Evolutionary conservation across 2,329 filamentous ascomycete species (phyloP).

Genomic region (Cercospora sp.): DNA sequence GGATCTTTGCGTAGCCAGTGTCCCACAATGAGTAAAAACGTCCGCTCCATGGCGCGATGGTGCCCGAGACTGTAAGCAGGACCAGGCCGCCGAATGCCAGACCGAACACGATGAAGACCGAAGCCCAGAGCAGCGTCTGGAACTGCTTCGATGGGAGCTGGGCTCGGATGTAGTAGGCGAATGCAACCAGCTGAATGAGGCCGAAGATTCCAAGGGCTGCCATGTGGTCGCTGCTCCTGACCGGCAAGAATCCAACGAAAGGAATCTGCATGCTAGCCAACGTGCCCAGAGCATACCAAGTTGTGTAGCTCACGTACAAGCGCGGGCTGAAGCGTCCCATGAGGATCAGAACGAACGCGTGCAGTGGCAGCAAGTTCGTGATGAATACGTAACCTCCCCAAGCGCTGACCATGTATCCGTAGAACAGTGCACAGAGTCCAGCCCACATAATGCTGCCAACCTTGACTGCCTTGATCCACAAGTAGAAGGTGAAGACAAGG

Average conservation of each 20-base stretch:
- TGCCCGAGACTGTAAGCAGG: slow-evolving; percentile 76
- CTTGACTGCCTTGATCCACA: slow-evolving; percentile 99
- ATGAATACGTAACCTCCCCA: slow-evolving; percentile 99
- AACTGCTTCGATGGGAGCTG: slow-evolving; percentile 91
- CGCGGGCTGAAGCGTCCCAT: slow-evolving; percentile 96
- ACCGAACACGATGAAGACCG: slow-evolving; percentile 72
- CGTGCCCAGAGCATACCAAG: slow-evolving; percentile 95
- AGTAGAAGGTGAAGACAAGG: slow-evolving; percentile 95
- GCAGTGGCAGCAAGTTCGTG: slow-evolving; percentile 91
- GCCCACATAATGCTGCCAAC: slow-evolving; percentile 96
- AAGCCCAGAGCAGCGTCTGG: slow-evolving; percentile 78
- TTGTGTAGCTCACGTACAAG: slow-evolving; percentile 94
- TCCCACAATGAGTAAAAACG: slow-evolving; percentile 99
- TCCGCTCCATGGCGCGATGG: slow-evolving; percentile 95
- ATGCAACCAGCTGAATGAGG: slow-evolving; percentile 87
- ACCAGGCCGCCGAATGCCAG: slow-evolving; percentile 76
- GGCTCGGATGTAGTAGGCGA: slow-evolving; percentile 86
- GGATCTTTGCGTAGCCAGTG: slow-evolving; percentile 97
- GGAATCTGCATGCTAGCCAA: slow-evolving; percentile 99
- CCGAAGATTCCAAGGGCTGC: slow-evolving; percentile 93
- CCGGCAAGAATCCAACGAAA: slow-evolving; percentile 94
- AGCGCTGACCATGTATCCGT: slow-evolving; percentile 99
- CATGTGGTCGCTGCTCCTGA: slow-evolving; percentile 98
- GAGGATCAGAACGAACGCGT: slow-evolving; percentile 88
- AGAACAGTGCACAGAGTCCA: slow-evolving; percentile 89